Conservation (phyloP, 805 yeast species). For the Scheffersomyces amazonensis region DNA sequence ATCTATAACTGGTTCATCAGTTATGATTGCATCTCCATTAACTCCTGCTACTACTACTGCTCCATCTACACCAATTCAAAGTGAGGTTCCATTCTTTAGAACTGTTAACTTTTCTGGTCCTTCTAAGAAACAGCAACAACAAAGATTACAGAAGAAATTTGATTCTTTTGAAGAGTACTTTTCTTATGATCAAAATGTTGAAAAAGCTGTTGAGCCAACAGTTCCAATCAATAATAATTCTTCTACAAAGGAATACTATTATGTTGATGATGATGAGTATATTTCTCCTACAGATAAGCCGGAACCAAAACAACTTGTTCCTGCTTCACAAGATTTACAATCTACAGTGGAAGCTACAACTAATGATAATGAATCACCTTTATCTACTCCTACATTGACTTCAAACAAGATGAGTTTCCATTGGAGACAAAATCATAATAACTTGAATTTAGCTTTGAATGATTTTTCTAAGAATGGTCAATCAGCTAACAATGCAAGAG, state of each 20-base stretch:
- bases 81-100: conserved; percentile 32
- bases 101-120: conserved; percentile 30
- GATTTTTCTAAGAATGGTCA: background rate
- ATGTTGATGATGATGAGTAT: conserved; percentile 8
- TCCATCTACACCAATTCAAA: background rate
- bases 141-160: background rate
- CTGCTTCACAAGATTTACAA: background rate
- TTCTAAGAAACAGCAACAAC: conserved; percentile 16
- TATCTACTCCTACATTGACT: background rate
- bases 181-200: conserved; percentile 24
- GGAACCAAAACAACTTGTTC: conserved; percentile 3
- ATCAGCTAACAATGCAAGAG: conserved; percentile 14
- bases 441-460: conserved; percentile 5
- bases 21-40: background rate
- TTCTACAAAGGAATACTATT: background rate
- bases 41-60: background rate
- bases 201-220: conserved; percentile 7
- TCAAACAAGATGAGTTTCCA: background rate
- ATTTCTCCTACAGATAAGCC: conserved; percentile 6
- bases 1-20: background rate
- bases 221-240: conserved; percentile 3
- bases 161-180: conserved; percentile 33
- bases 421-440: conserved; percentile 3
- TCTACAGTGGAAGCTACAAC: conserved; percentile 16
- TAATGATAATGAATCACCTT: conserved; percentile 3